A percentile compares a stretch with the other conserved stretches of the same genome.
Evolutionary conservation across 805 yeast genomes (phyloP).

Genomic region (Danielozyma ontarioensis): DNA sequence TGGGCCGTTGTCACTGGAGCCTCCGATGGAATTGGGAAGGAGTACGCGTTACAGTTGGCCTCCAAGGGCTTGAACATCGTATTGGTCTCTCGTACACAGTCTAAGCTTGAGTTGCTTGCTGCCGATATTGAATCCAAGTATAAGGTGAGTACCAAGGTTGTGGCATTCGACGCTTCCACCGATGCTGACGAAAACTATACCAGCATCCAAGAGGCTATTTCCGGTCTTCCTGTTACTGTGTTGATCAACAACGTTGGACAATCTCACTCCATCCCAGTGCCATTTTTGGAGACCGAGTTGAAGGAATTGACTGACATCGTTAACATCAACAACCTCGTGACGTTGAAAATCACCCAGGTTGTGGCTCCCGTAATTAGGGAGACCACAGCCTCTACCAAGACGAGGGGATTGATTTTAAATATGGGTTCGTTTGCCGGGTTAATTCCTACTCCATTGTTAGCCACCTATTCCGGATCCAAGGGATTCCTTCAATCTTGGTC

Average conservation of each 20-base stretch:
- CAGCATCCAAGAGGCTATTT: conserved; percentile 41
- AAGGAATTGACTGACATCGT: conserved; percentile 75
- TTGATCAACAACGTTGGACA: conserved; percentile 92
- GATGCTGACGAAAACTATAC: conserved; percentile 57
- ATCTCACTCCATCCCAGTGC: conserved; percentile 92
- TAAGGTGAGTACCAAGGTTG: conserved; percentile 54
- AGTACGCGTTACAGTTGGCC: conserved; percentile 83
- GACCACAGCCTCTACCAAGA: conserved; percentile 39
- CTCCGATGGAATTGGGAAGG: conserved; percentile 96
- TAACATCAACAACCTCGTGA: conserved; percentile 79
- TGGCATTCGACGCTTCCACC: conserved; percentile 74
- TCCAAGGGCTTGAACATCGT: conserved; percentile 76
- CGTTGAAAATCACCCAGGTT: conserved; percentile 77
- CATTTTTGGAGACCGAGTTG: conserved; percentile 75
- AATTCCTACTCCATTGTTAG: conserved; percentile 85
- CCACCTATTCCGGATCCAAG: conserved; percentile 94
- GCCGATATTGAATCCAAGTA: conserved; percentile 56
- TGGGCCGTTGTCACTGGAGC: conserved; percentile 99
- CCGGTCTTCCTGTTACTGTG: conserved; percentile 59
- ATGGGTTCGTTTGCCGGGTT: conserved; percentile 98
- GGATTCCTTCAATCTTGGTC: conserved; percentile 95
- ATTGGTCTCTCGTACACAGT: conserved; percentile 76
- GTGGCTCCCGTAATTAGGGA: conserved; percentile 65
- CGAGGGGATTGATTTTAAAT: conserved; percentile 70
- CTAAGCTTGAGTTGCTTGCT: conserved; percentile 67